These are phyloP conservation scores for Williopsis jadinii DNA, from an alignment of 1,139 yeast species.

Conservation along the genomic window DNA sequence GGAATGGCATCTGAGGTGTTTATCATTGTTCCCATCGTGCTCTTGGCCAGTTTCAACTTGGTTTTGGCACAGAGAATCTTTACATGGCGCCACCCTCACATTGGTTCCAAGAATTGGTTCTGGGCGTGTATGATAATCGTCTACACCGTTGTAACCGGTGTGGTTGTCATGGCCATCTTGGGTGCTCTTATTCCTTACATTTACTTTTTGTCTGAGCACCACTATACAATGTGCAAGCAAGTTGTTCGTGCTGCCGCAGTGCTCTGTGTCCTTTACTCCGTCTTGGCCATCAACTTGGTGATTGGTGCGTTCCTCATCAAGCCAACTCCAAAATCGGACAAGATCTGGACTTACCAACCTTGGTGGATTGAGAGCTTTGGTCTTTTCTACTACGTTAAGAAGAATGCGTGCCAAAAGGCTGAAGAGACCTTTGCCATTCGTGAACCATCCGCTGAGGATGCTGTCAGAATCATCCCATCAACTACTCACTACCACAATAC, in stretches of 20 bases:
- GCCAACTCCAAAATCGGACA: conserved; percentile 49
- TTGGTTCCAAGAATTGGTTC: conserved; percentile 52
- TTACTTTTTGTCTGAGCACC: conserved; percentile 41
- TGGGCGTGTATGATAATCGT: conserved; percentile 46
- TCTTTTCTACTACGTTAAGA: conserved; percentile 47
- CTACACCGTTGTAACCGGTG: conserved; percentile 49
- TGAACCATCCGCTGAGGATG: conserved; percentile 43
- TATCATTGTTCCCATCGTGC: conserved; percentile 47
- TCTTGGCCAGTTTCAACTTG: conserved; percentile 52
- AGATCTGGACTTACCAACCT: conserved; percentile 60
- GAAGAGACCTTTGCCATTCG: conserved; percentile 45
- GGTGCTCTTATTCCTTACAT: conserved; percentile 63
- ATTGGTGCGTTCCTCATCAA: conserved; percentile 45
- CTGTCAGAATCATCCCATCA: conserved; percentile 36
- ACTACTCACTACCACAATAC: conserved; percentile 32
- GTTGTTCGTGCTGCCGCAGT: conserved; percentile 55
- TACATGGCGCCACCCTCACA: conserved; percentile 79
- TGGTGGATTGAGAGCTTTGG: conserved; percentile 70
- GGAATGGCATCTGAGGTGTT: conserved; percentile 62
- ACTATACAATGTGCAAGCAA: conserved; percentile 44
- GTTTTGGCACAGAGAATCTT: conserved; percentile 70
- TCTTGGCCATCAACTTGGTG: conserved; percentile 45
- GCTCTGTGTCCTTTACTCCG: conserved; percentile 50
- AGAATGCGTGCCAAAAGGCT: conserved; percentile 42
- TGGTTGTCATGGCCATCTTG: conserved; percentile 60